Evolutionary conservation across 164 flowering plant species (phyloP), one percentile per base, ranked within the genome.

Genomic region (Stephania japonica): DNA sequence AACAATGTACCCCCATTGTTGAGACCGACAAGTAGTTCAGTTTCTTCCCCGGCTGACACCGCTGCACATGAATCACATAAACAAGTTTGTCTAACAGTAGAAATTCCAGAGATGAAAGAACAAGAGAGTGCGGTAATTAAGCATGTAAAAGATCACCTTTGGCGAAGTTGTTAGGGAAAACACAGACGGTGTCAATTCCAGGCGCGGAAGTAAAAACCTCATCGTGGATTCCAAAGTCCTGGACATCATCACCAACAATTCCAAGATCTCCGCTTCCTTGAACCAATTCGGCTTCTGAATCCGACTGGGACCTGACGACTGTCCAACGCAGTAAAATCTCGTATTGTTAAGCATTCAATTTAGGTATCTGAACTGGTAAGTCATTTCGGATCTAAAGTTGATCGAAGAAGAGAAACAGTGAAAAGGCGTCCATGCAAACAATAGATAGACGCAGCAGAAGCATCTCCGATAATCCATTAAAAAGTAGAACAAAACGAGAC

Each of bases 21-120:
- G 76, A 96, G 42, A 62, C 98, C 99, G 78, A 90, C 97, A 4
- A 96, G 82, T 16, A 96, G 80, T 72, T 93, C 94, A 74, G 91
- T 79, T 76, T 89, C 94, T 84, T 91, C 91, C 70, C 99, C 99
- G 32, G 98, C 94, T 3, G 81, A 42, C 16, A 93, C 87, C 83
- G 81, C 98, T 96, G 87, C 81, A 83, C 69, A 71, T 26, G 38
- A 43, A 65, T 41, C 32, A 69, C 12, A 76, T 4, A 73, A 67
- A 26, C 43, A 27, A 53, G 65, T 43, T 12, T 65, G 21, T 13
- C 10, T 10, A 67, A 61, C 27, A 10, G 27, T 26, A 47, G 7
- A 42, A 63, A 24, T 6, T 1, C 64, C 14, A 12, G 7, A 56
- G 50, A 47, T 18, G 18, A 50, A 25, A 53, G 24, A 3, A 47